These are phyloP conservation scores for Fusarium temperatum DNA, from an alignment of 2,329 filamentous ascomycete genomes.

Conservation along the genomic window DNA sequence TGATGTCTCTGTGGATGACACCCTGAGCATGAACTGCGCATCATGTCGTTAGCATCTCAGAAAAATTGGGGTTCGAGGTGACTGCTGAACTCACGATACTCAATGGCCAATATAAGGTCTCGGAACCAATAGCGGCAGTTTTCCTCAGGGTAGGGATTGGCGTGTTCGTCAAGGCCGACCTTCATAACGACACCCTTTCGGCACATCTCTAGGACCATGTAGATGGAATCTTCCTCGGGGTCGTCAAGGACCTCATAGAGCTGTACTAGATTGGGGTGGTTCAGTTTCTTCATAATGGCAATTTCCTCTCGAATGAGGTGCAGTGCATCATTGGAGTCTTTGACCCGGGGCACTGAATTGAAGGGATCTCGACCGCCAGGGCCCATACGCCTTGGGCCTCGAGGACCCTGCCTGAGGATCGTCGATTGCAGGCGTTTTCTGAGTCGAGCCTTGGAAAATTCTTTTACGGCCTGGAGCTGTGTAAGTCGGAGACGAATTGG, in stretches of 20 bases:
- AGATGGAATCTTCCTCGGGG: slow-evolving; percentile 92
- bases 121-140: slow-evolving; percentile 91
- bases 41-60: neutral
- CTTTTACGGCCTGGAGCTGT: slow-evolving; percentile 81
- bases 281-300: slow-evolving; percentile 98
- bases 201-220: slow-evolving; percentile 99
- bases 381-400: slow-evolving; percentile 45
- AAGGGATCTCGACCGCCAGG: slow-evolving; percentile 39
- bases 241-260: slow-evolving; percentile 96
- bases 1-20: slow-evolving; percentile 96
- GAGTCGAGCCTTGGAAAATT: slow-evolving; percentile 93
- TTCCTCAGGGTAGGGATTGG: slow-evolving; percentile 84
- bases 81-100: slow-evolving; percentile 73
- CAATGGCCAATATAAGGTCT: slow-evolving; percentile 92
- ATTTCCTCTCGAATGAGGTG: slow-evolving; percentile 95
- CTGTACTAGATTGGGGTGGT: slow-evolving; percentile 93
- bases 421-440: slow-evolving; percentile 91
- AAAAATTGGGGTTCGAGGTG: no score
- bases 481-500: slow-evolving; percentile 21
- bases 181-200: slow-evolving; percentile 98
- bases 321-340: slow-evolving; percentile 75
- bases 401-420: slow-evolving; percentile 69
- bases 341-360: slow-evolving; percentile 47
- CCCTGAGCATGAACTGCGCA: slow-evolving; percentile 85
- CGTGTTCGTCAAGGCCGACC: slow-evolving; percentile 84